These are phyloP conservation scores for Cymbidium sinense DNA, from an alignment of 106 monocot species.

Conservation along the genomic window DNA sequence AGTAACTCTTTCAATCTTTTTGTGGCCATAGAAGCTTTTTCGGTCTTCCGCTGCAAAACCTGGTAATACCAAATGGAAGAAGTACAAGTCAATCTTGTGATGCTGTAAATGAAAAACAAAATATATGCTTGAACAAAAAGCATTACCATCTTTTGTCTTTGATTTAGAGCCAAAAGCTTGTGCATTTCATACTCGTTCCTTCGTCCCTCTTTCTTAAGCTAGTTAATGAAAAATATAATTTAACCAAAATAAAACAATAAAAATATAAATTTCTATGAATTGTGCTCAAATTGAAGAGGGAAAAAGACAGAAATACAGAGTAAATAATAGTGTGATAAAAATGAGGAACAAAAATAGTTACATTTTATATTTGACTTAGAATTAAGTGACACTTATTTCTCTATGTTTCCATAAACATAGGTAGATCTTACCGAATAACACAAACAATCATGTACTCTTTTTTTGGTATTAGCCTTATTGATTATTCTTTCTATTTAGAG, in stretches of 20 bases:
- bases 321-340: too few relatives aligned
- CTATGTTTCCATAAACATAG: too few relatives aligned
- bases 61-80: conserved; percentile 15
- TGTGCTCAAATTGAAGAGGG: too few relatives aligned
- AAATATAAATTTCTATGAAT: too few relatives aligned
- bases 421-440: too few relatives aligned
- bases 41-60: conserved; percentile 95
- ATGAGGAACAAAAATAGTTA: too few relatives aligned
- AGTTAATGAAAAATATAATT: neutral
- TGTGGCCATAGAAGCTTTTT: conserved; percentile 82
- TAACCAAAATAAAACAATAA: neutral
- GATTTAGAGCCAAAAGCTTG: conserved; percentile 81
- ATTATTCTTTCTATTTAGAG: too few relatives aligned
- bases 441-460: too few relatives aligned
- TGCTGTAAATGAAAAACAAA: neutral
- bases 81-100: neutral
- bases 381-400: too few relatives aligned
- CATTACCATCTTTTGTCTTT: conserved; percentile 92
- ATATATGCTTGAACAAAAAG: neutral
- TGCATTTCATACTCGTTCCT: conserved; percentile 99
- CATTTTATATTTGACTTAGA: too few relatives aligned
- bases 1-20: conserved; percentile 84
- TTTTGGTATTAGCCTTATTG: too few relatives aligned
- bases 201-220: conserved; percentile 97
- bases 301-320: too few relatives aligned